Percentiles rank a stretch among this genome's conserved stretches.
Conservation (phyloP, 306 rosid genomes). For the Castanopsis chinensis region DNA sequence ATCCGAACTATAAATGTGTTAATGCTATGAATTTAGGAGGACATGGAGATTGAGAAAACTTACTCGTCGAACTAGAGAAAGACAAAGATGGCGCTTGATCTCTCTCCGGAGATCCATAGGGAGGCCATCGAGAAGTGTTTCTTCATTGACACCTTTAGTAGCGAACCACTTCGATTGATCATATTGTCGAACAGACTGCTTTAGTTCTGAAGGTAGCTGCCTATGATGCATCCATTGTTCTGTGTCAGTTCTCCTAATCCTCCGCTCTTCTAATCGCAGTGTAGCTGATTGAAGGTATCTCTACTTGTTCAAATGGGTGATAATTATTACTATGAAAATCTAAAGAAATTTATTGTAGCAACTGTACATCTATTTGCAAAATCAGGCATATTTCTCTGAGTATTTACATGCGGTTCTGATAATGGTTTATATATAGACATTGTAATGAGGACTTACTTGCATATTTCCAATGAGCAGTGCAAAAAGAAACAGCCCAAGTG, state of each 20-base stretch:
- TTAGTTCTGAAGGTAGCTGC: slow-evolving; percentile 76
- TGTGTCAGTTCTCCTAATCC: no score
- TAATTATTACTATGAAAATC: no score
- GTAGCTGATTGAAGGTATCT: no score
- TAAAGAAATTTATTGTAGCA: no score
- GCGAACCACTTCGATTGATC: slow-evolving; percentile 93
- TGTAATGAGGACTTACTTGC: slow-evolving; percentile 53
- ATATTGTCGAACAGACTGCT: slow-evolving; percentile 67
- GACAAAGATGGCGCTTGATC: slow-evolving; percentile 92
- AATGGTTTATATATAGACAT: no score
- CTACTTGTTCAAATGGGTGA: no score
- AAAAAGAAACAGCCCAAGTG: slow-evolving; percentile 85
- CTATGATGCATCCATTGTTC: slow-evolving; percentile 52
- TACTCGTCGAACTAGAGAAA: slow-evolving; percentile 83
- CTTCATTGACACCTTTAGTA: slow-evolving; percentile 88
- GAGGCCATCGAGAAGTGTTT: slow-evolving; percentile 67
- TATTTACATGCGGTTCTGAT: no score
- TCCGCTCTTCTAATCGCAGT: no score
- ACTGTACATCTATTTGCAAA: no score
- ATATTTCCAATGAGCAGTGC: slow-evolving; percentile 89
- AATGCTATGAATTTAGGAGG: no score
- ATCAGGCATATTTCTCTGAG: no score
- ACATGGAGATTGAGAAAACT: not conserved
- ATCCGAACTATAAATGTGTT: no score
- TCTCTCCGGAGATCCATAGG: slow-evolving; percentile 87